A percentile compares a stretch with the other conserved stretches of the same genome.
phyloP scores from a whole-genome alignment of 116 monocot genomes.

The Zostera marina region DNA sequence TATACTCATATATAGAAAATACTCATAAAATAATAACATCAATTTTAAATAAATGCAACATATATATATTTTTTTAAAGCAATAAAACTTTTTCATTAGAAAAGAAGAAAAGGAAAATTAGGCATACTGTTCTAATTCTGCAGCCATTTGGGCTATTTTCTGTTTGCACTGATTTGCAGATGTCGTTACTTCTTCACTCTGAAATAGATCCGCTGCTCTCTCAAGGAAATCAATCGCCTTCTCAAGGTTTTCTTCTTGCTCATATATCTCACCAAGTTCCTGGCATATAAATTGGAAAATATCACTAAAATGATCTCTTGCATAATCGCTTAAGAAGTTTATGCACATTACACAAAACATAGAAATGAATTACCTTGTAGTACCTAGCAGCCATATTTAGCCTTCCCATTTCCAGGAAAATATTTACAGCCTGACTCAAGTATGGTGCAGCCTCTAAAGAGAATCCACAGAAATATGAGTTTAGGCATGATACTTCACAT shows the following conservation, averaged over 20 bases:
- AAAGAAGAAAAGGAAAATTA: not conserved
- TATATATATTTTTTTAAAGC: too few relatives aligned
- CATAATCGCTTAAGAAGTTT: not conserved
- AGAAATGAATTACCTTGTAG: conserved; percentile 45
- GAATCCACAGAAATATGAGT: not conserved
- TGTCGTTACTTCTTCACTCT: conserved; percentile 80
- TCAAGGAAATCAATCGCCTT: conserved; percentile 70
- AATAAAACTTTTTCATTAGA: too few relatives aligned
- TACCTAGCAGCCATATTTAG: conserved; percentile 98
- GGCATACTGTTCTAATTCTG: conserved; percentile 85
- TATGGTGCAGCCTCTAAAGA: conserved; percentile 68
- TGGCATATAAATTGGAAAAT: conserved; percentile 6
- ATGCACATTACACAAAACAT: not conserved
- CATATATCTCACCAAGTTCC: conserved; percentile 92
- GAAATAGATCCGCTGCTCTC: conserved; percentile 78
- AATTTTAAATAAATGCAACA: too few relatives aligned
- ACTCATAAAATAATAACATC: too few relatives aligned
- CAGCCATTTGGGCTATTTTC: conserved; percentile 88
- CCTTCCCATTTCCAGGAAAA: conserved; percentile 88
- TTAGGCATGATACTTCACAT: too few relatives aligned
- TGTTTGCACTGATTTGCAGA: conserved; percentile 84
- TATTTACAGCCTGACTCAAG: conserved; percentile 67
- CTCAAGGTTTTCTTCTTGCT: conserved; percentile 64
- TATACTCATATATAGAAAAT: too few relatives aligned
- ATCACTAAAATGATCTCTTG: not conserved